Base-by-base conservation (phyloP, 495 filamentous ascomycete species). In the Penicillium bovifimosum region DNA sequence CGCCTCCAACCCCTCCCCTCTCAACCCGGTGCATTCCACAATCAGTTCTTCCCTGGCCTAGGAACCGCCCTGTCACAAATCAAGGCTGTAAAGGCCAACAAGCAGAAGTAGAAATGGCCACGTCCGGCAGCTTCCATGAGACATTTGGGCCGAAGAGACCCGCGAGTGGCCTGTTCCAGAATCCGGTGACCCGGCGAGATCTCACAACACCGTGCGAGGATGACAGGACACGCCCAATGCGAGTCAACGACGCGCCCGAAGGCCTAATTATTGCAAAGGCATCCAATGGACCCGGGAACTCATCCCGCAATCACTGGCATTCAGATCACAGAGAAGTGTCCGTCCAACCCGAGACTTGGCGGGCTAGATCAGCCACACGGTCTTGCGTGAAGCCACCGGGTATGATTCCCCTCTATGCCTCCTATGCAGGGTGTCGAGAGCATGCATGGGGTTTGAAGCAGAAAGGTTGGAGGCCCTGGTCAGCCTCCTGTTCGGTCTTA, bases 161-260 rank as follows among this genome's bases (percentile, higher is more conserved):
- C 47, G 52, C 61, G 53, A 64, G 61, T 64, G 59, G 60, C 58
- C 63, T 58, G 55, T 59, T 63, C 54, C 45, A 62, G 48, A 65
- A 64, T 67, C 64, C 57, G 66, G 62, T 66, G 62, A 64, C 66
- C 62, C 64, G 54, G 55, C 60, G 54, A 61, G 54, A 58, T 56
- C 34, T 64, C 58, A 63, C 65, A 61, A 59, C 55, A 50, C 34
- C 59, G 60, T 59, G 58, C 53, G 56, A 66, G 55, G 63, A 65
- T 68, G 58, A 52, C 61, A 55, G 42, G 13, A 49, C 45, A 50
- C 36, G 36, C 48, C 52, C 58, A 55, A 63, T 50, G 57, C 48
- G 43, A 52, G 49, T 29, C 26, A 47, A 52, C 50, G 41, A 52
- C 18, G 16, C 51, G 40, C 46, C 45, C 41, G 55, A 51, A 34